These are phyloP conservation scores for Myxozyma neglecta DNA, from an alignment of 805 yeast species.

Conservation along the genomic window DNA sequence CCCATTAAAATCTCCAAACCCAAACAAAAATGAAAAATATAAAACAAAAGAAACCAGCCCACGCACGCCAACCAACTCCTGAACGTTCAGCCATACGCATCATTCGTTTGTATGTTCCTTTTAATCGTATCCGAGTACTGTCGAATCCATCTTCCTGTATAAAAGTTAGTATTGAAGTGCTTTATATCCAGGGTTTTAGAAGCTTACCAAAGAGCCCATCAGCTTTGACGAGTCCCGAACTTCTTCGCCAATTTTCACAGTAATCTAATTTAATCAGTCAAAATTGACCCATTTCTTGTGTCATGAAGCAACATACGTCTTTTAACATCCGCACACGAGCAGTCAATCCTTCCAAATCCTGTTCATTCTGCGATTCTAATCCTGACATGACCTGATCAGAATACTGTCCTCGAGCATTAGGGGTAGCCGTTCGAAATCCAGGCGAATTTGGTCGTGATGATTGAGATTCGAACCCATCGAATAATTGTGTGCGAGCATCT, in stretches of 20 bases:
- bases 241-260: slow-evolving; percentile 63
- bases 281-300: background rate
- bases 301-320: slow-evolving; percentile 38
- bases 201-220: slow-evolving; percentile 43
- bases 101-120: slow-evolving; percentile 57
- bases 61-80: slow-evolving; percentile 62
- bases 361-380: slow-evolving; percentile 66
- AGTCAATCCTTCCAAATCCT: slow-evolving; percentile 55
- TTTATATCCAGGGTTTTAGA: no score
- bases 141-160: slow-evolving; percentile 48
- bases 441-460: slow-evolving; percentile 27
- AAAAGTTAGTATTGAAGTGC: background rate
- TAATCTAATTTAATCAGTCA: slow-evolving; percentile 38
- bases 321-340: slow-evolving; percentile 57
- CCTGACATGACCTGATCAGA: slow-evolving; percentile 57
- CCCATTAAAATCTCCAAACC: slow-evolving; percentile 45
- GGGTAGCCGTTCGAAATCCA: slow-evolving; percentile 34
- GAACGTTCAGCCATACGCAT: slow-evolving; percentile 61
- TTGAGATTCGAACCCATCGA: slow-evolving; percentile 35
- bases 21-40: slow-evolving; percentile 53
- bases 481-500: slow-evolving; percentile 44
- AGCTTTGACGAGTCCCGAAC: slow-evolving; percentile 55
- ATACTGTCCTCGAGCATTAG: slow-evolving; percentile 39
- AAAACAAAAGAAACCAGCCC: slow-evolving; percentile 53
- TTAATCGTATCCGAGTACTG: slow-evolving; percentile 49